A percentile compares a stretch with the other conserved stretches of the same genome.
Evolutionary conservation across 163 green algal species (phyloP).

Genomic region (Coccomyxa subellipsoidea): DNA sequence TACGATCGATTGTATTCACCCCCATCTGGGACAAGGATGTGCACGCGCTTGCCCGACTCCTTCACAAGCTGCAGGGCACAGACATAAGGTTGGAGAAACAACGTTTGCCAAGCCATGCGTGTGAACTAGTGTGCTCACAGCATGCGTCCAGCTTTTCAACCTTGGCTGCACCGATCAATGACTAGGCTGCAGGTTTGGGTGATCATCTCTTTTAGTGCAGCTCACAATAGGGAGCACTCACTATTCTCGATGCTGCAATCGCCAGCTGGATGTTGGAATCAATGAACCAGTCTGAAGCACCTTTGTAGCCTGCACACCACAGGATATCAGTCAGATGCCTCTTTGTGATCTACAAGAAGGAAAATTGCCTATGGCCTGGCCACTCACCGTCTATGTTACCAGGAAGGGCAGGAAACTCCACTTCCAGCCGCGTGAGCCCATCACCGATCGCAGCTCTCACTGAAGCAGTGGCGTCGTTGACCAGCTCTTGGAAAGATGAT

Average conservation of each 20-base stretch:
- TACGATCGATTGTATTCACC: conserved; percentile 74
- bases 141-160: neutral
- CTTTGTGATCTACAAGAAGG: neutral
- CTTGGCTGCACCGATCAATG: too few species aligned
- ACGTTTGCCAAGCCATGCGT: too few species aligned
- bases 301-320: conserved; percentile 73
- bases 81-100: too few species aligned
- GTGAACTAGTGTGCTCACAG: neutral
- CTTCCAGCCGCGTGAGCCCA: conserved; percentile 70
- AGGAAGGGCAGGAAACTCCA: conserved; percentile 84
- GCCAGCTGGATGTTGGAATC: conserved; percentile 90
- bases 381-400: conserved; percentile 63
- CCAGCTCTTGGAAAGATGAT: conserved; percentile 64
- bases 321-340: neutral
- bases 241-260: conserved; percentile 55
- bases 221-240: too few species aligned
- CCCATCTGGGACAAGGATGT: conserved; percentile 54
- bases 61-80: conserved; percentile 24
- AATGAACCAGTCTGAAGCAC: conserved; percentile 85
- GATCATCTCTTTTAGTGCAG: too few species aligned
- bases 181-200: too few species aligned
- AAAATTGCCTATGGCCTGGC: neutral
- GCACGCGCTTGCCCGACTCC: conserved; percentile 35
- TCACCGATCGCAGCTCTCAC: conserved; percentile 58
- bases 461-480: conserved; percentile 60